Evolutionary conservation across 2,329 filamentous ascomycete genomes (phyloP).

Genomic region (Ascochyta pisi): DNA sequence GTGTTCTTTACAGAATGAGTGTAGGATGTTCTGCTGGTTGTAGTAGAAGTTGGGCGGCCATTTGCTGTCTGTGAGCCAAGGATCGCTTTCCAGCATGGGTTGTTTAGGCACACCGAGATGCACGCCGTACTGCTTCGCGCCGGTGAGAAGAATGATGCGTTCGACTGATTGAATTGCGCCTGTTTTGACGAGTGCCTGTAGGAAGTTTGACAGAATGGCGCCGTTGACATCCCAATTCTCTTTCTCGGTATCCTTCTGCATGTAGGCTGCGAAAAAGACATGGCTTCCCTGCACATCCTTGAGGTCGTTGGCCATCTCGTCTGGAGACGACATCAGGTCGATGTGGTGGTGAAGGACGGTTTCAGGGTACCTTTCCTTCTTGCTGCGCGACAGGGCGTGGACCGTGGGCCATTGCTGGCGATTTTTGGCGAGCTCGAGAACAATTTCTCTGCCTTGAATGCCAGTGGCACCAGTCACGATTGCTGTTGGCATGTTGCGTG

Average conservation of each 20-base stretch:
- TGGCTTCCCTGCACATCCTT: conserved; percentile 48
- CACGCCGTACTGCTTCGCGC: conserved; percentile 62
- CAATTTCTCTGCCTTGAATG: conserved; percentile 52
- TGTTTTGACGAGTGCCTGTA: conserved; percentile 54
- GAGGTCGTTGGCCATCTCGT: conserved; percentile 50
- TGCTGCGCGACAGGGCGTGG: conserved; percentile 51
- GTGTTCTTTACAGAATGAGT: conserved; percentile 36
- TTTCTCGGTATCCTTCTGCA: conserved; percentile 47
- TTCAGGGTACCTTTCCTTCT: conserved; percentile 46
- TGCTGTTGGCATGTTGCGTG: conserved; percentile 36
- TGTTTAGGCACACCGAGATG: conserved; percentile 58
- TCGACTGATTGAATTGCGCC: conserved; percentile 53
- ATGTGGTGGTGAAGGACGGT: conserved; percentile 50
- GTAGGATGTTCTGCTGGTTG: conserved; percentile 56
- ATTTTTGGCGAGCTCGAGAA: conserved; percentile 48
- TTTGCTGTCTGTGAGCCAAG: conserved; percentile 50
- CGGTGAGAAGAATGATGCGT: conserved; percentile 58
- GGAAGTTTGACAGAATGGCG: conserved; percentile 58
- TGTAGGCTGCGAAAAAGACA: conserved; percentile 55
- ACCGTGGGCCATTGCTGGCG: conserved; percentile 47
- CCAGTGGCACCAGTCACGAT: conserved; percentile 45
- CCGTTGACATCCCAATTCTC: conserved; percentile 51
- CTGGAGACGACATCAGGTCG: conserved; percentile 45
- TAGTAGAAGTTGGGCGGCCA: conserved; percentile 60
- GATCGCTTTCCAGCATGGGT: conserved; percentile 57